These are phyloP conservation scores for Alternaria sp. DNA, from an alignment of 2,329 filamentous ascomycete species.

Conservation along the genomic window DNA sequence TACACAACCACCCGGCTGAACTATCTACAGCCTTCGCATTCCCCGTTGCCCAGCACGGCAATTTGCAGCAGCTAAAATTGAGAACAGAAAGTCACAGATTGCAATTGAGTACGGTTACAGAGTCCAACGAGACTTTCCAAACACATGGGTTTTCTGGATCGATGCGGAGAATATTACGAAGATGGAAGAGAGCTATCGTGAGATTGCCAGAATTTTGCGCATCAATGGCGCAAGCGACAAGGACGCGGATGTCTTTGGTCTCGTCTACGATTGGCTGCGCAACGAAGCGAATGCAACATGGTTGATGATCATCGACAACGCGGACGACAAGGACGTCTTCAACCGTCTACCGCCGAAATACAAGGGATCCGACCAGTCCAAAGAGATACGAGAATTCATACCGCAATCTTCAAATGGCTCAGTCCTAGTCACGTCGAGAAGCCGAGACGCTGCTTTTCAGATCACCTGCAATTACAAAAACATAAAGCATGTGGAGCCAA, in stretches of 20 bases:
- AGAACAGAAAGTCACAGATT: constrained; percentile 24
- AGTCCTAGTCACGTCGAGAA: constrained; percentile 22
- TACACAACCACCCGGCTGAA: background rate
- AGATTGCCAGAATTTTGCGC: constrained; percentile 17
- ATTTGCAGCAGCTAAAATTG: background rate
- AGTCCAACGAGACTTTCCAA: constrained; percentile 8
- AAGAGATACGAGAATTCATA: constrained; percentile 14
- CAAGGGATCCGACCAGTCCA: background rate
- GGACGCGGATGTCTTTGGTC: constrained; percentile 14
- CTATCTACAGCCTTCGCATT: background rate
- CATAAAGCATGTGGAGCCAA: constrained; percentile 16
- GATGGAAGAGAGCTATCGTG: constrained; percentile 14
- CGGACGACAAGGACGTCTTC: constrained; percentile 21
- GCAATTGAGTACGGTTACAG: constrained; percentile 22
- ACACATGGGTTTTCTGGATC: constrained; percentile 25
- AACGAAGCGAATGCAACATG: constrained; percentile 19
- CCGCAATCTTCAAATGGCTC: constrained; percentile 20
- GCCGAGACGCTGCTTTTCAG: constrained; percentile 15
- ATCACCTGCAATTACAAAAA: constrained; percentile 22
- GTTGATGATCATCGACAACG: constrained; percentile 32
- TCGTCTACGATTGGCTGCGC: constrained; percentile 20
- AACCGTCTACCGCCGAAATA: background rate
- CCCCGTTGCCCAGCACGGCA: background rate
- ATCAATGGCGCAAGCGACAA: constrained; percentile 15
- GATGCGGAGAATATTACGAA: constrained; percentile 14